Percentiles rank a stretch among this genome's conserved stretches.
Evolutionary conservation across 2,329 filamentous ascomycete genomes (phyloP).

Genomic region (Thermoascus crustaceus): DNA sequence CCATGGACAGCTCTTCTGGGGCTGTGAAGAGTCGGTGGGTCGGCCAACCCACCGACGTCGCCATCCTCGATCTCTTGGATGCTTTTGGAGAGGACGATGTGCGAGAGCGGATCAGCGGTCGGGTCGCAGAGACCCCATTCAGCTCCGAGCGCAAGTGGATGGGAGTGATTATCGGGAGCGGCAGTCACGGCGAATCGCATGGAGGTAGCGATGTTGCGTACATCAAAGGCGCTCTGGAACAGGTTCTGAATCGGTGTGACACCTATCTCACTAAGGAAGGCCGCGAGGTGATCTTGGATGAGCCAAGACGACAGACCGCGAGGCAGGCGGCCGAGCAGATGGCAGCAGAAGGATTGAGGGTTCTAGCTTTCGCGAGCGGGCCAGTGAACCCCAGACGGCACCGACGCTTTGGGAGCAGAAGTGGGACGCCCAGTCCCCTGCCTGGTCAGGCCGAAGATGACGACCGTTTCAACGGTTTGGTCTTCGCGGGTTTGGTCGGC

Average conservation of each 20-base stretch:
- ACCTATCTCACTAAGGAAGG: slow-evolving; percentile 83
- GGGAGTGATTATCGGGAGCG: slow-evolving; percentile 73
- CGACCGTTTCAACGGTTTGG: slow-evolving; percentile 71
- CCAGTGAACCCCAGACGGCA: slow-evolving; percentile 45
- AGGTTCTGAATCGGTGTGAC: slow-evolving; percentile 76
- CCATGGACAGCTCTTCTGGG: slow-evolving; percentile 54
- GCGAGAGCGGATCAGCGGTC: slow-evolving; percentile 72
- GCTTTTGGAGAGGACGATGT: slow-evolving; percentile 86
- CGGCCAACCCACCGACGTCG: slow-evolving; percentile 93
- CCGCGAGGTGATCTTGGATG: slow-evolving; percentile 76
- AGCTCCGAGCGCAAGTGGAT: slow-evolving; percentile 99
- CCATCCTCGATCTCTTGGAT: slow-evolving; percentile 90
- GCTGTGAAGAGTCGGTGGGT: slow-evolving; percentile 80
- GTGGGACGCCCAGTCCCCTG: slow-evolving; percentile 36
- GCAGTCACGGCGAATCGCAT: slow-evolving; percentile 41
- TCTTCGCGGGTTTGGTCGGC: slow-evolving; percentile 85
- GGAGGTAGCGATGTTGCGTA: slow-evolving; percentile 74
- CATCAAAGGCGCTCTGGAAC: slow-evolving; percentile 90
- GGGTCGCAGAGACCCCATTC: slow-evolving; percentile 82
- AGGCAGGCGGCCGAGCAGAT: slow-evolving; percentile 73
- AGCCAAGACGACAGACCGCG: slow-evolving; percentile 63
- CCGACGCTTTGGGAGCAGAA: slow-evolving; percentile 46
- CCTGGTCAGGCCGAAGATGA: slow-evolving; percentile 45
- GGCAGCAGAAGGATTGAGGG: slow-evolving; percentile 80
- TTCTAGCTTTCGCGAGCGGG: slow-evolving; percentile 89